These are phyloP conservation scores for Clonostachys byssicola DNA, from an alignment of 2,329 filamentous ascomycete species.

Conservation along the genomic window DNA sequence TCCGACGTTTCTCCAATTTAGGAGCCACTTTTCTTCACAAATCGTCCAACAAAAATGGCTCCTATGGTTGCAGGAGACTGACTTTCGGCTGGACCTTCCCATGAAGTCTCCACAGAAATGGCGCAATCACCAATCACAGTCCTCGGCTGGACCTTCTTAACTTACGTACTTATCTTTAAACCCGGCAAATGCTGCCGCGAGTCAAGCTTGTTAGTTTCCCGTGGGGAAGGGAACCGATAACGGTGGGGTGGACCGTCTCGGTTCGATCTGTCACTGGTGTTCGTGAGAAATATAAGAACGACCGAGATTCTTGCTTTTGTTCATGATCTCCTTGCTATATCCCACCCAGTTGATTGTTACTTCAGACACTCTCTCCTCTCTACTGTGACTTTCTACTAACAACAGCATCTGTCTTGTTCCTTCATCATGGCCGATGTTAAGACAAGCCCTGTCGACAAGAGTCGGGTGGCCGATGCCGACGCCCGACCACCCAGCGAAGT, in stretches of 20 bases:
- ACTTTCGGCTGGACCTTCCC: background rate
- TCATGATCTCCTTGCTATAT: too few relatives aligned
- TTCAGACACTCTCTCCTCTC: too few relatives aligned
- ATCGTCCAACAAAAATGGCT: too few relatives aligned
- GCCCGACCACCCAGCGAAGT: too few relatives aligned
- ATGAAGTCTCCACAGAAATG: background rate
- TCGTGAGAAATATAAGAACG: background rate
- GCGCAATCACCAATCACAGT: background rate
- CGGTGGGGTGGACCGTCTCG: background rate
- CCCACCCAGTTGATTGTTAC: too few relatives aligned
- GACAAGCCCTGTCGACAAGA: too few relatives aligned
- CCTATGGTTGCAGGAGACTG: background rate
- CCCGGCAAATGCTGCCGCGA: background rate
- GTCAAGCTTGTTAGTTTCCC: background rate
- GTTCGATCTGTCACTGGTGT: background rate
- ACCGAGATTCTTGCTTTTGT: too few relatives aligned
- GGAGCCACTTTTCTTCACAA: too few relatives aligned
- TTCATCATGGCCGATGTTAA: conserved; percentile 17
- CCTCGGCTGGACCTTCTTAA: background rate
- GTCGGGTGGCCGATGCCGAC: too few relatives aligned
- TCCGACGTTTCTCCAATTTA: too few relatives aligned
- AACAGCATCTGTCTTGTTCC: background rate
- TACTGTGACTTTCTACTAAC: too few relatives aligned
- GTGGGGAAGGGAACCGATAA: background rate
- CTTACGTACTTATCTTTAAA: background rate